These are phyloP conservation scores for Tylopilus plumbeoviolaceoides DNA, from an alignment of 768 basidiomycete species.

Conservation along the genomic window DNA sequence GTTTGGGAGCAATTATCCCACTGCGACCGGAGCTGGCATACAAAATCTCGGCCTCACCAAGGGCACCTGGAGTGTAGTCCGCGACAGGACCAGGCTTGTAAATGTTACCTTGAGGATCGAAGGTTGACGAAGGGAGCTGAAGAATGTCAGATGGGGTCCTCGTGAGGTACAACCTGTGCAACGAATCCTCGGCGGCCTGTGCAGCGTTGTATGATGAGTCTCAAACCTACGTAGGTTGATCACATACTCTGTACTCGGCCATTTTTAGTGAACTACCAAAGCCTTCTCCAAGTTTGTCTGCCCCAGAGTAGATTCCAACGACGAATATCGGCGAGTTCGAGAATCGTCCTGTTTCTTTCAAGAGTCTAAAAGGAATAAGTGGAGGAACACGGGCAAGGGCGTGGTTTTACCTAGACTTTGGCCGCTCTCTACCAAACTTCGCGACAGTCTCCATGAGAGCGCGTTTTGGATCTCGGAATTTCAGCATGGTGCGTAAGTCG, in stretches of 20 bases:
- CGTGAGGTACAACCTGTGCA: constrained; percentile 80
- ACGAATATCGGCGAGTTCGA: constrained; percentile 90
- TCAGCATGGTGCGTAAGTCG: constrained; percentile 75
- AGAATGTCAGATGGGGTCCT: constrained; percentile 64
- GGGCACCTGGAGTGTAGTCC: constrained; percentile 48
- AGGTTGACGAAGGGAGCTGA: constrained; percentile 71
- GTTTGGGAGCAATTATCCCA: constrained; percentile 31
- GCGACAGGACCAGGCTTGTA: constrained; percentile 45
- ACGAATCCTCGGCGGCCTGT: constrained; percentile 82
- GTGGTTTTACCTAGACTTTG: constrained; percentile 56
- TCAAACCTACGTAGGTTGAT: neutral
- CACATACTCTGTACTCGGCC: constrained; percentile 84
- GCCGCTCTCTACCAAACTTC: constrained; percentile 61
- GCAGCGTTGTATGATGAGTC: neutral
- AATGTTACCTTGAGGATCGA: constrained; percentile 55
- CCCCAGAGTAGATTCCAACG: constrained; percentile 88
- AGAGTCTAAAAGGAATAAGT: constrained; percentile 45
- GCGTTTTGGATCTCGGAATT: constrained; percentile 79
- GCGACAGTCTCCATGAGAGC: constrained; percentile 69
- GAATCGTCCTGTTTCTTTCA: constrained; percentile 90
- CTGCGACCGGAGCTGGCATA: constrained; percentile 68
- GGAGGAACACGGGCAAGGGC: neutral
- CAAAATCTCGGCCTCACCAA: constrained; percentile 61
- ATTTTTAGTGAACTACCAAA: constrained; percentile 90
- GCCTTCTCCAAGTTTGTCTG: constrained; percentile 87